Evolutionary conservation across 1,284 basidiomycete genomes (phyloP).

Genomic region (Peniophora sp.): DNA sequence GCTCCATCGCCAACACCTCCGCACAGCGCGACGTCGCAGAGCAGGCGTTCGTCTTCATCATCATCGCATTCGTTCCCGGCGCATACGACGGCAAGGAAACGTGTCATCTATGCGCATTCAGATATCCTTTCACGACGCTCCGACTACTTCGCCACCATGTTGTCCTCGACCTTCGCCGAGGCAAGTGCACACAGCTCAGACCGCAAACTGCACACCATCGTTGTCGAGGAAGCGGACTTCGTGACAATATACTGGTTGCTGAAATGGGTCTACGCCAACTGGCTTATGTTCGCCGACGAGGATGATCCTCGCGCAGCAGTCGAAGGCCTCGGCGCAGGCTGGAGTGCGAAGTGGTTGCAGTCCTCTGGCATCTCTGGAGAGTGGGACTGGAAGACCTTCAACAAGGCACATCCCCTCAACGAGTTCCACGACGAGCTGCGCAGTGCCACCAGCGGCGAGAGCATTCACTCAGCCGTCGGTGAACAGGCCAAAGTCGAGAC

Average conservation of each 20-base stretch:
- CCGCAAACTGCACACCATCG: conserved; percentile 53
- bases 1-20: conserved; percentile 17
- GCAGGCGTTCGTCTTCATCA: conserved; percentile 24
- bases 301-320: conserved; percentile 59
- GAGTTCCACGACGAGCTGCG: conserved; percentile 30
- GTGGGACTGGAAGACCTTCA: conserved; percentile 66
- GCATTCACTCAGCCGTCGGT: conserved; percentile 21
- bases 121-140: conserved; percentile 66
- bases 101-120: conserved; percentile 75
- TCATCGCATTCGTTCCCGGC: conserved; percentile 36
- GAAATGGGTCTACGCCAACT: conserved; percentile 76
- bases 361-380: conserved; percentile 36
- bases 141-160: conserved; percentile 78
- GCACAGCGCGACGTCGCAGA: conserved; percentile 16
- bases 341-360: conserved; percentile 53
- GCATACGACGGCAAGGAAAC: conserved; percentile 49
- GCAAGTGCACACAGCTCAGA: conserved; percentile 37
- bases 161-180: conserved; percentile 67
- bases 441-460: conserved; percentile 47
- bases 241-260: conserved; percentile 79
- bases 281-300: conserved; percentile 56
- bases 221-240: conserved; percentile 79
- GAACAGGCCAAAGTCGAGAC: conserved; percentile 11
- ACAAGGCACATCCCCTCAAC: conserved; percentile 31
- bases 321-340: conserved; percentile 52